Evolutionary conservation across 2,329 filamentous ascomycete genomes (phyloP).

Genomic region (Madurella fahalii): DNA sequence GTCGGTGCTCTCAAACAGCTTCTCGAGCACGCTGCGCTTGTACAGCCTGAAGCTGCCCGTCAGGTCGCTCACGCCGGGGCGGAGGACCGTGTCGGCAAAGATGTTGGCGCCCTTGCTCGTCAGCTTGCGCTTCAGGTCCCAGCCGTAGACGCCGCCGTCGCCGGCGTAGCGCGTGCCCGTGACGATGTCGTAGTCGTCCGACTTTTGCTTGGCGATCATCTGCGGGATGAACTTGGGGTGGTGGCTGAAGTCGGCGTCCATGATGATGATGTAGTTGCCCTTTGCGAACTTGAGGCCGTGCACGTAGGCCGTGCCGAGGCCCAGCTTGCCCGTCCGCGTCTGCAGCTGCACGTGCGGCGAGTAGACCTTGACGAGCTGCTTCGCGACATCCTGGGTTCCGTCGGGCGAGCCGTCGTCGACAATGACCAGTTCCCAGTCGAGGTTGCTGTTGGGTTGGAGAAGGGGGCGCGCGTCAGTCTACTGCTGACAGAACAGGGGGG

Average conservation of each 20-base stretch:
- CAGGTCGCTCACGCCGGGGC: conserved; percentile 90
- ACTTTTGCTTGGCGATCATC: conserved; percentile 81
- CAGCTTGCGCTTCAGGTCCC: conserved; percentile 89
- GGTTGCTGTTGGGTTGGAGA: conserved; percentile 55
- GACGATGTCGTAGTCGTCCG: conserved; percentile 86
- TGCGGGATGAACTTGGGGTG: conserved; percentile 97
- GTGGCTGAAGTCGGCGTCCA: conserved; percentile 99
- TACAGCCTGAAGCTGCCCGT: conserved; percentile 94
- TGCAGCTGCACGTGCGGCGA: conserved; percentile 75
- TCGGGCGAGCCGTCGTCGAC: conserved; percentile 98
- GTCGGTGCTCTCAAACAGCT: conserved; percentile 85
- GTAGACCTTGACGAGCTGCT: conserved; percentile 87
- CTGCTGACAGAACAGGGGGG: neutral
- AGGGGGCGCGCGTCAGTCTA: neutral
- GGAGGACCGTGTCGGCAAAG: conserved; percentile 89
- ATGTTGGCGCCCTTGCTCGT: conserved; percentile 86
- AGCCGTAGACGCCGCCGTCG: conserved; percentile 86
- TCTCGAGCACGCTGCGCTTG: conserved; percentile 83
- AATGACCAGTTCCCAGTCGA: conserved; percentile 97
- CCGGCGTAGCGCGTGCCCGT: conserved; percentile 93
- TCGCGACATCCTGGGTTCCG: conserved; percentile 84
- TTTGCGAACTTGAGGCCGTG: conserved; percentile 86
- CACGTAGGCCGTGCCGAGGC: conserved; percentile 94
- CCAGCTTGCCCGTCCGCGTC: conserved; percentile 88
- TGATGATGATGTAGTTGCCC: conserved; percentile 97